phyloP scores from a whole-genome alignment of 192 early-diverging fungal genomes.

The Pilobolus umbonatus region DNA sequence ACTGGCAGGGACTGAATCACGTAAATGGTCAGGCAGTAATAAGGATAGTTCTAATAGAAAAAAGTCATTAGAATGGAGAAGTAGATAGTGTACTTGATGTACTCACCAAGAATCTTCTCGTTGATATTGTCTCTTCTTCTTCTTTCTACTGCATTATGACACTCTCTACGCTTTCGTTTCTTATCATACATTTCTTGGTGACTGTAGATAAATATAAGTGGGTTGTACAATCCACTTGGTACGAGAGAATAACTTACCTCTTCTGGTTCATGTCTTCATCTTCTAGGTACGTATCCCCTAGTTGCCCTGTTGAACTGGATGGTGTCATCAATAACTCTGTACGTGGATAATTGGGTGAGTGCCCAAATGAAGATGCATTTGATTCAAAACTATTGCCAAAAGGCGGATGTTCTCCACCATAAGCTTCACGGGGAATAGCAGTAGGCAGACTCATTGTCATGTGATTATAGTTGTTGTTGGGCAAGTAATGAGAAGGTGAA shows the following conservation, averaged over 20 bases:
- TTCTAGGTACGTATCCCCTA: constrained; percentile 10
- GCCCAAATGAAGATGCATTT: constrained; percentile 24
- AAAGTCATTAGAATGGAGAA: background rate
- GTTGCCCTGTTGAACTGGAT: constrained; percentile 21
- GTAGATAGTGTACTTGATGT: background rate
- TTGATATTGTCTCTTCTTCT: constrained; percentile 29
- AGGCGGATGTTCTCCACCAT: background rate
- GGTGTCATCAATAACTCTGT: constrained; percentile 23
- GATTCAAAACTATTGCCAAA: constrained; percentile 27
- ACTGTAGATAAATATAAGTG: constrained; percentile 11
- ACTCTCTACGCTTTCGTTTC: constrained; percentile 22
- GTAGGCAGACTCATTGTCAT: too few relatives aligned
- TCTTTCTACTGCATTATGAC: constrained; percentile 29
- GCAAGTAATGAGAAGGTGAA: background rate
- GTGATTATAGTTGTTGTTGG: too few relatives aligned
- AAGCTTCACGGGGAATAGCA: too few relatives aligned
- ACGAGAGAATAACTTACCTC: constrained; percentile 14
- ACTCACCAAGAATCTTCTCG: constrained; percentile 27
- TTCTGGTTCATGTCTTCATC: constrained; percentile 18
- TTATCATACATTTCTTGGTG: constrained; percentile 33
- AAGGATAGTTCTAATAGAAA: constrained; percentile 18
- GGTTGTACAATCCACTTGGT: background rate
- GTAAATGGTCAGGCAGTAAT: constrained; percentile 22
- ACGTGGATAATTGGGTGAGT: constrained; percentile 14
- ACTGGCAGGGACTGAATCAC: constrained; percentile 20